Percentiles rank a stretch among this genome's conserved stretches.
These are phyloP conservation scores for Aphanomyces invadans DNA, from an alignment of 352 stramenopile genomes.

Conservation along the genomic window DNA sequence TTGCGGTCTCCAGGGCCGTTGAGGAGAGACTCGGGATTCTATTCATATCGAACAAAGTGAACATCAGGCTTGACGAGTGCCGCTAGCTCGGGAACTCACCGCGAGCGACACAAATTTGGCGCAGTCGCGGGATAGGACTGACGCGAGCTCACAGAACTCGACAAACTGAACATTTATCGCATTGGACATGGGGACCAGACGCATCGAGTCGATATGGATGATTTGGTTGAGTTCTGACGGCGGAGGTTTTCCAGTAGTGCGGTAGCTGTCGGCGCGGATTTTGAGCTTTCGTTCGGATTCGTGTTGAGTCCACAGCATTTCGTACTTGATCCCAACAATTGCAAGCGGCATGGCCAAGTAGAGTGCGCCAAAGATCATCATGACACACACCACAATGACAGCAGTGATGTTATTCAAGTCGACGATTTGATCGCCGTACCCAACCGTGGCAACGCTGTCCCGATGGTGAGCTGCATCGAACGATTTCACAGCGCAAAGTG, in stretches of 20 bases:
- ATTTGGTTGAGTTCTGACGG: background rate
- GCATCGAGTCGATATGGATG: background rate
- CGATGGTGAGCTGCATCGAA: background rate
- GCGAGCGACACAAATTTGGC: background rate
- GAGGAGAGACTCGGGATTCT: background rate
- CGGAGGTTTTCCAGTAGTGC: background rate
- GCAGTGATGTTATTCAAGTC: conserved; percentile 46
- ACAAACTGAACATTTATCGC: background rate
- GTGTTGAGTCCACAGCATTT: conserved; percentile 52
- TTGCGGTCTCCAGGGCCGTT: background rate
- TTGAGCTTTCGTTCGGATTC: conserved; percentile 50
- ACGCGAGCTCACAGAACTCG: background rate
- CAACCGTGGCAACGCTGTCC: conserved; percentile 58
- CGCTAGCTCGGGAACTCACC: too few relatives aligned
- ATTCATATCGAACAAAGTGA: background rate
- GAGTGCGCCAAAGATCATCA: conserved; percentile 71
- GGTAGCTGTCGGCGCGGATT: conserved; percentile 23
- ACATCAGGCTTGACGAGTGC: background rate
- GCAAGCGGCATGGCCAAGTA: conserved; percentile 74
- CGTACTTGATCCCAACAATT: conserved; percentile 71
- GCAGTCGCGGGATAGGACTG: background rate
- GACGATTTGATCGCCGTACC: conserved; percentile 61
- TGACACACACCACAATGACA: conserved; percentile 42
- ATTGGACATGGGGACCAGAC: background rate
- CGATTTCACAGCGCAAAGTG: background rate